A percentile compares a stretch with the other conserved stretches of the same genome.
These are phyloP conservation scores for Geotrichum bryndzae DNA, from an alignment of 1,139 yeast genomes.

Conservation along the genomic window DNA sequence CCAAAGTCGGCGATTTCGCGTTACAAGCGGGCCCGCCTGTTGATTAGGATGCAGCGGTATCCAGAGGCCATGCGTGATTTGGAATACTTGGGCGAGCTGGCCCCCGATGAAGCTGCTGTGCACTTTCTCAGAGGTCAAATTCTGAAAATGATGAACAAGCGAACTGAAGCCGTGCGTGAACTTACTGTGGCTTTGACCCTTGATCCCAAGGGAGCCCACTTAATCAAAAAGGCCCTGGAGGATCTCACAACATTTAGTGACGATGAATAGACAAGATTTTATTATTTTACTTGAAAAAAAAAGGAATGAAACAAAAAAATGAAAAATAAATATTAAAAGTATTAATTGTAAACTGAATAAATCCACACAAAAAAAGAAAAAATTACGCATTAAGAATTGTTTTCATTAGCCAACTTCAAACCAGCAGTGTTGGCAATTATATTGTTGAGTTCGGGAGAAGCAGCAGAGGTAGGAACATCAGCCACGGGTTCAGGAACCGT, in stretches of 20 bases:
- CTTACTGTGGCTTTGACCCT: constrained; percentile 85
- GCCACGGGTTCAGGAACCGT: neutral
- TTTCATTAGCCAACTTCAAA: neutral
- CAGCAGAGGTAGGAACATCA: neutral
- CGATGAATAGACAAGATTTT: neutral
- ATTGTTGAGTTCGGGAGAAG: neutral
- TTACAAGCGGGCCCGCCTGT: constrained; percentile 80
- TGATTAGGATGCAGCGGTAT: constrained; percentile 66
- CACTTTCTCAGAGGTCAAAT: constrained; percentile 85
- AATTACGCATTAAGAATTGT: neutral
- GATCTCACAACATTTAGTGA: constrained; percentile 13
- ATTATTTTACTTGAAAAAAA: neutral
- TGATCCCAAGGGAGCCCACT: constrained; percentile 89
- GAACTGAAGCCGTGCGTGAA: constrained; percentile 73
- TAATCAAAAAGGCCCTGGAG: constrained; percentile 81
- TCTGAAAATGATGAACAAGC: constrained; percentile 70
- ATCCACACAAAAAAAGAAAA: neutral
- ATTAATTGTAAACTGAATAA: neutral
- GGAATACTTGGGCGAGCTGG: constrained; percentile 61
- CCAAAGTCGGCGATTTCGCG: constrained; percentile 83
- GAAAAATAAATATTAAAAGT: neutral
- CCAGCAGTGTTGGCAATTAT: neutral
- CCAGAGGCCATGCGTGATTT: constrained; percentile 69
- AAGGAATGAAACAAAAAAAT: neutral
- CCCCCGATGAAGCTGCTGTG: constrained; percentile 93